Conservation (phyloP, 495 filamentous ascomycete genomes). For the Talaromyces trachyspermus region DNA sequence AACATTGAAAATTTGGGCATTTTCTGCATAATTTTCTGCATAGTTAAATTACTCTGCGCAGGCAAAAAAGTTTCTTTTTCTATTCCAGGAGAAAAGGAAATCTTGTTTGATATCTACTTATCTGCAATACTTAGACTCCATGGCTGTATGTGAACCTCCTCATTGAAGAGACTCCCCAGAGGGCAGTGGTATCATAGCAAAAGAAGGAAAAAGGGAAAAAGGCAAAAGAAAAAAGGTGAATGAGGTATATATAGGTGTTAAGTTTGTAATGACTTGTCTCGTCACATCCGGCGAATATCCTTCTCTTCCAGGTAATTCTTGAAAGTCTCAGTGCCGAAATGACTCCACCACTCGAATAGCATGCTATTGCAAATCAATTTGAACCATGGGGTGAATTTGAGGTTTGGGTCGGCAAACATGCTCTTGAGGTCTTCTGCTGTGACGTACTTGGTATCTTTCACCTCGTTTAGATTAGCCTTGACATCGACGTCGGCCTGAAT, state of each 20-base stretch:
- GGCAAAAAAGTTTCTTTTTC: too few species aligned
- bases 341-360: slow-evolving; percentile 98
- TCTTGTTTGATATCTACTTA: too few species aligned
- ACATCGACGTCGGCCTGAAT: slow-evolving; percentile 90
- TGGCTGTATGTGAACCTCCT: too few species aligned
- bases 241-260: not conserved
- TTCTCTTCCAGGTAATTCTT: slow-evolving; percentile 82
- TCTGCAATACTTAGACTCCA: too few species aligned
- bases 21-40: too few species aligned
- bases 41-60: too few species aligned
- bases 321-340: slow-evolving; percentile 65
- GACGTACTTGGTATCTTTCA: slow-evolving; percentile 74
- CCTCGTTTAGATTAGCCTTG: slow-evolving; percentile 78
- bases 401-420: slow-evolving; percentile 71
- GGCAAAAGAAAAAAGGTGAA: not conserved
- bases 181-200: slow-evolving; percentile 5
- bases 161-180: not conserved
- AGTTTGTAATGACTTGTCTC: not conserved
- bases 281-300: slow-evolving; percentile 79
- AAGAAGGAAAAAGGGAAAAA: not conserved
- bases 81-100: too few species aligned
- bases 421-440: slow-evolving; percentile 71
- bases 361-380: slow-evolving; percentile 96
- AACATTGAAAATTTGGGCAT: not conserved
- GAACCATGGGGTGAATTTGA: slow-evolving; percentile 98